Conservation (phyloP, 1,139 yeast species). For the Suhomyces anneliseae region DNA sequence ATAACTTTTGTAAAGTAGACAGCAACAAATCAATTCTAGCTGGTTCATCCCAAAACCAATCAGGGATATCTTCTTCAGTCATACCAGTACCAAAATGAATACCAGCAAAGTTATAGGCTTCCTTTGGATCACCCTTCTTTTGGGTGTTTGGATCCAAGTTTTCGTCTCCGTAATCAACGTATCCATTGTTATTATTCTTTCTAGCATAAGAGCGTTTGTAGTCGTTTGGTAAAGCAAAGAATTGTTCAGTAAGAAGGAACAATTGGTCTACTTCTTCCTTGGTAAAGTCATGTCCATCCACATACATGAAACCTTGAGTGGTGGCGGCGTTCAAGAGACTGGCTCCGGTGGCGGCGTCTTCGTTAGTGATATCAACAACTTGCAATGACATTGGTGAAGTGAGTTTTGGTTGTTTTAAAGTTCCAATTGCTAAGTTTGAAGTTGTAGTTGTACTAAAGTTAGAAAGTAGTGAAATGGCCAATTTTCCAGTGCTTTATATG, state of each 20-base stretch:
- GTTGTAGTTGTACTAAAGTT: background rate
- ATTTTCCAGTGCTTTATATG: too few species aligned
- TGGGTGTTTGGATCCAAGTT: slow-evolving; percentile 54
- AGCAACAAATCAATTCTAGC: slow-evolving; percentile 33
- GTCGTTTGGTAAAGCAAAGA: slow-evolving; percentile 52
- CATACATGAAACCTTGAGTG: slow-evolving; percentile 67
- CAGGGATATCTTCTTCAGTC: slow-evolving; percentile 38
- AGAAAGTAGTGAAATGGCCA: too few species aligned
- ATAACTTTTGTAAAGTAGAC: slow-evolving; percentile 40
- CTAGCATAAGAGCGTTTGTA: slow-evolving; percentile 51
- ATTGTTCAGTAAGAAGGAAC: slow-evolving; percentile 54
- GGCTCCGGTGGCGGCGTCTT: slow-evolving; percentile 46
- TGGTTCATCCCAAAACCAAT: slow-evolving; percentile 38
- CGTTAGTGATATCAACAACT: slow-evolving; percentile 55
- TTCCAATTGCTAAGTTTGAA: too few species aligned
- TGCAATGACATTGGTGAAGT: slow-evolving; percentile 36
- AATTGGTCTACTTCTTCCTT: slow-evolving; percentile 55
- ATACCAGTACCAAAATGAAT: slow-evolving; percentile 43
- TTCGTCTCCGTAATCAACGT: slow-evolving; percentile 60
- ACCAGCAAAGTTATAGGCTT: slow-evolving; percentile 49
- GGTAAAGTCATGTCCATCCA: slow-evolving; percentile 70
- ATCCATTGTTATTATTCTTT: slow-evolving; percentile 58
- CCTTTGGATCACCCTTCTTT: slow-evolving; percentile 61
- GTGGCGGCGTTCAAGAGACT: slow-evolving; percentile 63
- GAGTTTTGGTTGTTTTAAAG: background rate